Evolutionary conservation across 108 stramenopile species (phyloP).

Genomic region (Chaetoceros tenuissimus): DNA sequence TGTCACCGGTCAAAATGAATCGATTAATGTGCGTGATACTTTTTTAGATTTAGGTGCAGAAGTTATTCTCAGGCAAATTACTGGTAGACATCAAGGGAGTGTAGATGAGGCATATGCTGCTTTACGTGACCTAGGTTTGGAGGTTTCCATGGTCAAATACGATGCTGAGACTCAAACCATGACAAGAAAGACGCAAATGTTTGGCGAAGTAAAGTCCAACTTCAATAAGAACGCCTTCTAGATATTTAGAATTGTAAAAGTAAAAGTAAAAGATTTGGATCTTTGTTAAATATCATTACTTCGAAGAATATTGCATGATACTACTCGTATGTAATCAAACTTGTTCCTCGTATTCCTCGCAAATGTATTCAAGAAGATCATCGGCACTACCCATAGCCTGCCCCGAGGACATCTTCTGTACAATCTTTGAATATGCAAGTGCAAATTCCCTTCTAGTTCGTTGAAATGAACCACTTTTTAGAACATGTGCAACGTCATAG

Average conservation of each 20-base stretch:
- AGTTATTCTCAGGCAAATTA: constrained; percentile 51
- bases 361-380: not conserved
- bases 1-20: too few relatives aligned
- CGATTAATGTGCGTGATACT: constrained; percentile 26
- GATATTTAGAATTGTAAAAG: too few relatives aligned
- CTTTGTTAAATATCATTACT: too few relatives aligned
- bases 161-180: constrained; percentile 30
- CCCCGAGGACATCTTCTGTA: not conserved
- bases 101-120: constrained; percentile 91
- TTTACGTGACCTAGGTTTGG: constrained; percentile 74
- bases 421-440: constrained; percentile 80
- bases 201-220: constrained; percentile 31
- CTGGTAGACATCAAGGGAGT: constrained; percentile 65
- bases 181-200: constrained; percentile 13
- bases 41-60: constrained; percentile 72
- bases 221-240: too few relatives aligned
- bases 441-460: constrained; percentile 77
- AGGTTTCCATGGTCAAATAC: constrained; percentile 37
- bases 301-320: too few relatives aligned
- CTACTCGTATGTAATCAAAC: too few relatives aligned
- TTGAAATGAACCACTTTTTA: constrained; percentile 79
- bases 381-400: not conserved
- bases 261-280: too few relatives aligned
- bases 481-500: constrained; percentile 98
- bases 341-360: too few relatives aligned